These are phyloP conservation scores for Wilcoxina mikolae DNA, from an alignment of 495 filamentous ascomycete species.

Conservation along the genomic window DNA sequence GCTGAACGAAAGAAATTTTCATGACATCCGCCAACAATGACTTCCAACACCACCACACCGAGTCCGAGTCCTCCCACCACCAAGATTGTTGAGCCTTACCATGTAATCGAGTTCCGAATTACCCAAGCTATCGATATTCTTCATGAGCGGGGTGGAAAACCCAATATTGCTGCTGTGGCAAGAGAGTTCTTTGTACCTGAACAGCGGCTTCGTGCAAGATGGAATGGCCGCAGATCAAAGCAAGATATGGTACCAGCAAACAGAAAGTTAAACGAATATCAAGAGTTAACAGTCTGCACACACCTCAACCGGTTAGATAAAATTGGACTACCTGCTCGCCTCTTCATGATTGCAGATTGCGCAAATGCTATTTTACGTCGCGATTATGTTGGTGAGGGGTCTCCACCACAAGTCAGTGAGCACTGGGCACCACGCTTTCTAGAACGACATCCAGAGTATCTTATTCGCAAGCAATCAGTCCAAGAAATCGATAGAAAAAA, in stretches of 20 bases:
- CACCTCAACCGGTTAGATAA: constrained; percentile 14
- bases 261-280: constrained; percentile 6
- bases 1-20: too few species aligned
- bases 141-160: neutral
- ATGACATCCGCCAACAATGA: neutral
- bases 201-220: neutral
- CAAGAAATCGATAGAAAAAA: neutral
- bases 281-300: constrained; percentile 11
- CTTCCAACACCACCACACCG: neutral
- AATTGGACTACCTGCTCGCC: constrained; percentile 1
- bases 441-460: constrained; percentile 14
- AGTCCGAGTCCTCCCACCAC: neutral
- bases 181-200: neutral
- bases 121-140: neutral
- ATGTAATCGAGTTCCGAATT: neutral
- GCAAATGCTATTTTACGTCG: constrained; percentile 13
- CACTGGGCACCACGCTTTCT: constrained; percentile 19
- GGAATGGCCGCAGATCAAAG: neutral
- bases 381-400: neutral
- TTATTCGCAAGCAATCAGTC: constrained; percentile 8
- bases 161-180: neutral
- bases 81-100: neutral
- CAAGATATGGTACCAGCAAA: neutral
- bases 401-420: neutral
- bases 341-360: constrained; percentile 9